These are phyloP conservation scores for Protoeuglena noctilucae DNA, from an alignment of 139 green algal genomes.

Conservation along the genomic window DNA sequence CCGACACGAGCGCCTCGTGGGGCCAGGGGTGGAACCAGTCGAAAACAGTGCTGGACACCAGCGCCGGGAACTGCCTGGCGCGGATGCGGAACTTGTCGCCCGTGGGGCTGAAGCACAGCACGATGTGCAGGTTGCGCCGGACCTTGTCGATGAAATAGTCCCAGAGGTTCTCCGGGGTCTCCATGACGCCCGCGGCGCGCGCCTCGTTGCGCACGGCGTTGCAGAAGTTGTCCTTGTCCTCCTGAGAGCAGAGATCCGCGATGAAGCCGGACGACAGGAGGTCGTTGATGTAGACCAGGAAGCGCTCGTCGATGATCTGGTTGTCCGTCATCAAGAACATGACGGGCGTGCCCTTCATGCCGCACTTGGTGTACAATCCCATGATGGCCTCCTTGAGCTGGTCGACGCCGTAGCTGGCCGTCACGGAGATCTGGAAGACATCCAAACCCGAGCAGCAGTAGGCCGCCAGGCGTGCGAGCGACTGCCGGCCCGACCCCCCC, in stretches of 20 bases:
- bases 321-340: slow-evolving; percentile 79
- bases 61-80: slow-evolving; percentile 69
- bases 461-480: slow-evolving; percentile 29
- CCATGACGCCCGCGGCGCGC: slow-evolving; percentile 56
- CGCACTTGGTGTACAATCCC: slow-evolving; percentile 49
- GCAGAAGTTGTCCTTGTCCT: slow-evolving; percentile 65
- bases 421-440: slow-evolving; percentile 64
- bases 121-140: slow-evolving; percentile 63
- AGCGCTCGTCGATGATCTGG: slow-evolving; percentile 69
- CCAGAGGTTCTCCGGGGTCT: slow-evolving; percentile 68
- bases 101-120: slow-evolving; percentile 80
- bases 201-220: slow-evolving; percentile 69
- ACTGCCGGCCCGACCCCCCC: slow-evolving; percentile 59
- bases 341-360: slow-evolving; percentile 45
- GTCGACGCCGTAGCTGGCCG: slow-evolving; percentile 46
- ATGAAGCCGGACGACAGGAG: slow-evolving; percentile 66
- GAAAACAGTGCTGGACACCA: slow-evolving; percentile 63
- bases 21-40: slow-evolving; percentile 80
- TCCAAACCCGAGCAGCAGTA: slow-evolving; percentile 30
- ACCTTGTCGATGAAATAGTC: slow-evolving; percentile 81
- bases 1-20: slow-evolving; percentile 56
- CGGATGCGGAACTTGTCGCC: slow-evolving; percentile 74
- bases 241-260: slow-evolving; percentile 51
- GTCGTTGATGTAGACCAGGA: slow-evolving; percentile 84
- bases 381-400: slow-evolving; percentile 79